phyloP scores from a whole-genome alignment of 2,329 filamentous ascomycete genomes.

The Aspergillus aculeatus region DNA sequence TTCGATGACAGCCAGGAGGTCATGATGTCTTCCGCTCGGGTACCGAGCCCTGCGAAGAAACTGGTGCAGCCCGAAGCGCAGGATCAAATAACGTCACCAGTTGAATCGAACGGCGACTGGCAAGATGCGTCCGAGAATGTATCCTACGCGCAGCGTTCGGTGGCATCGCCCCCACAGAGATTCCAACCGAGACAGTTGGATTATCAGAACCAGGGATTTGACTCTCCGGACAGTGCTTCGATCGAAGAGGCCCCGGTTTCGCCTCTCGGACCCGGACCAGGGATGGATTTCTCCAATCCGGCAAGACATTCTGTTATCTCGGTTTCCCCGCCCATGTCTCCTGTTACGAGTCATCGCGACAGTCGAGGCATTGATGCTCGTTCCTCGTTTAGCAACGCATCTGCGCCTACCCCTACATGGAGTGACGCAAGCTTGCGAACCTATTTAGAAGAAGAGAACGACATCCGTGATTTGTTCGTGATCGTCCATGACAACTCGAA shows the following conservation, averaged over 20 bases:
- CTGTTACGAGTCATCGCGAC: slow-evolving; percentile 30
- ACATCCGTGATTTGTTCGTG: slow-evolving; percentile 84
- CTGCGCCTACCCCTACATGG: slow-evolving; percentile 66
- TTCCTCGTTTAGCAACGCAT: slow-evolving; percentile 56
- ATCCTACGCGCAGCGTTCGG: slow-evolving; percentile 19
- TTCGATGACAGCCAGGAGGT: slow-evolving; percentile 22
- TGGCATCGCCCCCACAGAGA: slow-evolving; percentile 31
- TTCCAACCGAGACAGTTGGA: slow-evolving; percentile 24
- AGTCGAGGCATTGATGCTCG: slow-evolving; percentile 40
- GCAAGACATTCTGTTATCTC: slow-evolving; percentile 61
- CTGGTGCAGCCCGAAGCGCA: slow-evolving; percentile 19
- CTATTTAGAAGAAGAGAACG: slow-evolving; percentile 86
- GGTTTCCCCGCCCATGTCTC: slow-evolving; percentile 60
- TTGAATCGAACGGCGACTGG: slow-evolving; percentile 16
- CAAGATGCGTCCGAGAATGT: slow-evolving; percentile 9
- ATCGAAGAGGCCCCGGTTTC: slow-evolving; percentile 48
- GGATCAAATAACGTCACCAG: slow-evolving; percentile 22
- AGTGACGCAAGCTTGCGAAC: slow-evolving; percentile 80
- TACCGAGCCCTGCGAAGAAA: slow-evolving; percentile 26
- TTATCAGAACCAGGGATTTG: slow-evolving; percentile 55
- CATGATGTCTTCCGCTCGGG: slow-evolving; percentile 21
- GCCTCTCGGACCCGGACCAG: slow-evolving; percentile 61
- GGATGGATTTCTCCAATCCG: slow-evolving; percentile 69
- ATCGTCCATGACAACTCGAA: slow-evolving; percentile 92
- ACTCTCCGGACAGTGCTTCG: slow-evolving; percentile 68